These are phyloP conservation scores for Discostella stelligeroides DNA, from an alignment of 108 stramenopile genomes.

Conservation along the genomic window DNA sequence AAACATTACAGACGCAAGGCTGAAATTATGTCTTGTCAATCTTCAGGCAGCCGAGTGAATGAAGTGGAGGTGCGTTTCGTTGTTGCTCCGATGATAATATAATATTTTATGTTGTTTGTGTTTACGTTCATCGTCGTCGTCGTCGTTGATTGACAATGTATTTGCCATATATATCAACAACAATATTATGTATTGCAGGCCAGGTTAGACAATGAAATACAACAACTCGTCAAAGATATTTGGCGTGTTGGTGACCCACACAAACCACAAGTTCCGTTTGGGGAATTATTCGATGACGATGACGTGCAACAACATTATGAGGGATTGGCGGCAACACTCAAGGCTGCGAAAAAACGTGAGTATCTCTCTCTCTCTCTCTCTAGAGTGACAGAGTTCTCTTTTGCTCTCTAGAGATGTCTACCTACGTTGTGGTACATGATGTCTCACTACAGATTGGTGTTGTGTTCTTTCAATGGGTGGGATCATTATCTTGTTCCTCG, in stretches of 20 bases:
- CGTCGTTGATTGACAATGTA: not conserved
- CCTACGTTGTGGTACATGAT: too few species aligned
- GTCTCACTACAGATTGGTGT: too few species aligned
- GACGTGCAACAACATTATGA: constrained; percentile 72
- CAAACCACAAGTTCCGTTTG: constrained; percentile 58
- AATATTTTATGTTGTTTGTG: not conserved
- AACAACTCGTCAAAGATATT: constrained; percentile 39
- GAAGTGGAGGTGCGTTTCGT: constrained; percentile 25
- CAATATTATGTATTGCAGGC: constrained; percentile 19
- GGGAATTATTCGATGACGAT: constrained; percentile 68
- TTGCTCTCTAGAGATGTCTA: too few species aligned
- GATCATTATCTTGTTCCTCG: too few species aligned
- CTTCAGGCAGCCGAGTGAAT: constrained; percentile 14
- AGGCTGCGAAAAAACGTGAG: constrained; percentile 70
- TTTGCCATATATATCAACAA: not conserved
- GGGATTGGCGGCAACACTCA: constrained; percentile 70
- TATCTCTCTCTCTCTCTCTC: not conserved
- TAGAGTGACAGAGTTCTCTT: too few species aligned
- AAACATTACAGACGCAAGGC: too few species aligned
- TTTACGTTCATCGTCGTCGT: not conserved
- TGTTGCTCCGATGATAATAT: not conserved
- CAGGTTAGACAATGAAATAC: constrained; percentile 35
- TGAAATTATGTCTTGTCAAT: constrained; percentile 2
- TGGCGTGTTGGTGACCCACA: constrained; percentile 47
- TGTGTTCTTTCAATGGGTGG: too few species aligned